Evolutionary conservation across 139 green algal genomes (phyloP).

Genomic region (Micromonas pusilla): DNA sequence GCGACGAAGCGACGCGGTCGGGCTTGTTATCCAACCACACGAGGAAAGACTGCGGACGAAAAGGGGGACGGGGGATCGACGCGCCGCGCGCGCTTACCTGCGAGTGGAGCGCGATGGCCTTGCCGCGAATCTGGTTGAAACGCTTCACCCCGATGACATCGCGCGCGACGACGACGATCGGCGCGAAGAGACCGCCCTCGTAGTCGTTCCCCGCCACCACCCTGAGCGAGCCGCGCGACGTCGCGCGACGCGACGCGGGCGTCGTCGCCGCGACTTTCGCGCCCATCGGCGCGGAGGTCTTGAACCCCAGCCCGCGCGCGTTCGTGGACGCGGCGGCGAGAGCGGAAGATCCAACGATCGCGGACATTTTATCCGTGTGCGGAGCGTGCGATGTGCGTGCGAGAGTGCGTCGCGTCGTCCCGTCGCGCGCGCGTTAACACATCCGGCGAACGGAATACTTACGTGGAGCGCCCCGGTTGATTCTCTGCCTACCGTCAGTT

Average conservation of each 20-base stretch:
- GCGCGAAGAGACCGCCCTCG: slow-evolving; percentile 75
- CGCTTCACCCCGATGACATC: slow-evolving; percentile 82
- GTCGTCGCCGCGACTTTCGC: not conserved
- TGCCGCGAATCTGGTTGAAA: slow-evolving; percentile 95
- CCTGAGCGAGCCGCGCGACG: not conserved
- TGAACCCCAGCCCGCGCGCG: not conserved
- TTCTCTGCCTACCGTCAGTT: no score
- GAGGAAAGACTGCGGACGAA: no score
- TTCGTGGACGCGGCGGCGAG: not conserved
- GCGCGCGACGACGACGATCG: slow-evolving; percentile 69
- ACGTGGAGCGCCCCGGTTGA: no score
- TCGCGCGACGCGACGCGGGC: not conserved
- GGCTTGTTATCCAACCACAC: no score
- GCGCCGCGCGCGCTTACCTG: slow-evolving; percentile 57
- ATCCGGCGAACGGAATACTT: no score
- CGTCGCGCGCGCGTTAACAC: no score
- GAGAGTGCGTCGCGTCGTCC: not conserved
- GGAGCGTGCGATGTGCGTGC: not conserved
- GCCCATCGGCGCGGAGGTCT: not conserved
- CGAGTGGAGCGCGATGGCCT: slow-evolving; percentile 95
- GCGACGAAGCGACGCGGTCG: not conserved
- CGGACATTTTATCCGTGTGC: not conserved
- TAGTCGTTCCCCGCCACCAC: slow-evolving; percentile 64
- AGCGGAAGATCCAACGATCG: not conserved
- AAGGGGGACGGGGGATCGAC: not conserved